Base-by-base conservation (phyloP, 2,329 filamentous ascomycete genomes). In the Paraphaeosphaeria sporulosa region DNA sequence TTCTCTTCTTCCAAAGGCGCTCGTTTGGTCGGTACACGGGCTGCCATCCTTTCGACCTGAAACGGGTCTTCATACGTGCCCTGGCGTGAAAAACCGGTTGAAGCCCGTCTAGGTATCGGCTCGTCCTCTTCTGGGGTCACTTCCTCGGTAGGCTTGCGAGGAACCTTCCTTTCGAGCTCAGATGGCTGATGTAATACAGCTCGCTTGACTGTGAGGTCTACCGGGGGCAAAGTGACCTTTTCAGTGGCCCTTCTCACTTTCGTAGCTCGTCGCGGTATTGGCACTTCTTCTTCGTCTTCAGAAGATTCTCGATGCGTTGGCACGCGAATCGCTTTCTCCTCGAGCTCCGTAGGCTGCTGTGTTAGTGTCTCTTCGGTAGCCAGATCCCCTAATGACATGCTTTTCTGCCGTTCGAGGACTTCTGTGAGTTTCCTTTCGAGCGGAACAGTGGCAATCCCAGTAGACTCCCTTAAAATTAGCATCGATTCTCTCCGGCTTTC, bases 111-210 rank as follows among this genome's bases (percentile, higher is more conserved):
- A 2, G 9, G n/a, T 34, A 42, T 23, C n/a, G 36, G 30, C 19
- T 48, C 30, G 7, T 38, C 43, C 21, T 38, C 25, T 7, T 17
- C 21, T 5, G 27, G n/a, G 8, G 42, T 27, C 17, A 30, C 43
- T 48, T 30, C 43, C 23, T 56, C 43, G 15, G 54, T 48, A 36
- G 32, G 21, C 13, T 19, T 25, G 19, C 53, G 53, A 21, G 42
- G 38, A 15, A 21, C 17, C 38, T 32, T 47, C 17, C 27, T 36
- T 34, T 50, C 25, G 4, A 50, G 15, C 12, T n/a, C n/a, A 36
- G 27, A 12, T 40, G 13, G 10, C 36, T 8, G 8, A 30, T 8
- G 27, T 30, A 8, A 4, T 30, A 8, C 8, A 30, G 27, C 4
- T 30, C 27, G 27, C 8, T 30, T 4, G 4, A 30, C 27, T 30